These are phyloP conservation scores for Monilinia polystroma DNA, from an alignment of 2,329 filamentous ascomycete genomes.

Conservation along the genomic window DNA sequence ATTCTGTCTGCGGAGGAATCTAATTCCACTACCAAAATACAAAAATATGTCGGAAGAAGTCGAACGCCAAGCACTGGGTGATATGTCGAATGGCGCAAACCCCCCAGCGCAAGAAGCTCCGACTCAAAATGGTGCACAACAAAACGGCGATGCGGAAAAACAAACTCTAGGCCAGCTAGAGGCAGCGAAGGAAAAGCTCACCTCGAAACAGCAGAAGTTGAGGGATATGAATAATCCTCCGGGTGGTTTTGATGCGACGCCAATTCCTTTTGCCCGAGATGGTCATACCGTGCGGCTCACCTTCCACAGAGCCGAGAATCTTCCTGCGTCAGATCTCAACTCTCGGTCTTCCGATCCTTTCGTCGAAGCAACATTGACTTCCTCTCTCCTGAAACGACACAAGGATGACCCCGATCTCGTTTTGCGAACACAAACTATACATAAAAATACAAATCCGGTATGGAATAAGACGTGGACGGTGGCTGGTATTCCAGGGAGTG, in stretches of 20 bases:
- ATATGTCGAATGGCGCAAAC: conserved; percentile 5
- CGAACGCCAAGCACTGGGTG: conserved; percentile 3
- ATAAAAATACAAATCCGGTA: conserved; percentile 67
- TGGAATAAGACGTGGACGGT: conserved; percentile 90
- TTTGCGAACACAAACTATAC: conserved; percentile 74
- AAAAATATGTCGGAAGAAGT: conserved; percentile 20
- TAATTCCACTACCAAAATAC: background rate
- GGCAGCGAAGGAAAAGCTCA: conserved; percentile 38
- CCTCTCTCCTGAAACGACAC: conserved; percentile 67
- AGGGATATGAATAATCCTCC: conserved; percentile 38
- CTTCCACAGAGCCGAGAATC: conserved; percentile 76
- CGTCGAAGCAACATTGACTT: conserved; percentile 71
- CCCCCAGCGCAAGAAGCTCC: background rate
- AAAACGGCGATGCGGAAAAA: conserved; percentile 13
- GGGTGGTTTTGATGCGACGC: conserved; percentile 78
- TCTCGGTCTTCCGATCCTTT: conserved; percentile 82
- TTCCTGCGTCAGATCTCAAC: conserved; percentile 78
- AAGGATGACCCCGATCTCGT: conserved; percentile 79
- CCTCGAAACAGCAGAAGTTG: conserved; percentile 37
- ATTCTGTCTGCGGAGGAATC: background rate
- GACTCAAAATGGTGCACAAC: background rate
- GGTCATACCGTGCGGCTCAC: conserved; percentile 85
- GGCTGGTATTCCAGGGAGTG: conserved; percentile 76
- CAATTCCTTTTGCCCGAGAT: conserved; percentile 68
- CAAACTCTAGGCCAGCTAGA: conserved; percentile 15